A percentile compares a stretch with the other conserved stretches of the same genome.
Evolutionary conservation across 345 rosid species (phyloP).

Genomic region (Xanthoceras sorbifolium): DNA sequence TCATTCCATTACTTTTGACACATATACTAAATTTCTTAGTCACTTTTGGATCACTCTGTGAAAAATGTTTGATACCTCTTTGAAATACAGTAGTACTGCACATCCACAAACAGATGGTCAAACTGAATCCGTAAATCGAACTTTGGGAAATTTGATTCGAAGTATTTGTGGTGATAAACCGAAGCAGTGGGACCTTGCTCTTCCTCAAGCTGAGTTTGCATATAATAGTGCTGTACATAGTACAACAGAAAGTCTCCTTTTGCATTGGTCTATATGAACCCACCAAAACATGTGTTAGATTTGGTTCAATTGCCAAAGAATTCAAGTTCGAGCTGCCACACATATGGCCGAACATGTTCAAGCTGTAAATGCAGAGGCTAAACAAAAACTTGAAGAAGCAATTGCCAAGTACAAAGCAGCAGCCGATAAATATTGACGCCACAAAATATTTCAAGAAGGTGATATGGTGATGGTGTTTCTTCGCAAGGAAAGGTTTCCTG

Average conservation of each 20-base stretch:
- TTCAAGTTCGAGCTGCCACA: background rate
- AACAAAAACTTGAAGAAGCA: too few relatives aligned
- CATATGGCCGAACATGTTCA: background rate
- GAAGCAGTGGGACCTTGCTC: background rate
- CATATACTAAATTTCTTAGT: too few relatives aligned
- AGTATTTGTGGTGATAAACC: background rate
- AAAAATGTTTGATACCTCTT: background rate
- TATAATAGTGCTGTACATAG: background rate
- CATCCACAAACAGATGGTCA: too few relatives aligned
- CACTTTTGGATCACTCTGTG: background rate
- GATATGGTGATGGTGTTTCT: slow-evolving; percentile 6
- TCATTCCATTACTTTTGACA: too few relatives aligned
- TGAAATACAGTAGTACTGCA: background rate
- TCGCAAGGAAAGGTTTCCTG: background rate
- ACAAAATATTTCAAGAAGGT: background rate
- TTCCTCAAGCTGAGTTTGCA: background rate
- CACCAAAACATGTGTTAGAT: background rate
- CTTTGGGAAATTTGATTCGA: background rate
- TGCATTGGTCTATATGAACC: background rate
- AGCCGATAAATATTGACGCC: background rate
- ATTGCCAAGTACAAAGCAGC: too few relatives aligned
- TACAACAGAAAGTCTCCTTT: background rate
- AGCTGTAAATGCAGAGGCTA: too few relatives aligned
- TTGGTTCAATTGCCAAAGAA: background rate
- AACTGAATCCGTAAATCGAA: too few relatives aligned